Conservation (phyloP, 345 rosid genomes). For the Citrus cavaleriei region DNA sequence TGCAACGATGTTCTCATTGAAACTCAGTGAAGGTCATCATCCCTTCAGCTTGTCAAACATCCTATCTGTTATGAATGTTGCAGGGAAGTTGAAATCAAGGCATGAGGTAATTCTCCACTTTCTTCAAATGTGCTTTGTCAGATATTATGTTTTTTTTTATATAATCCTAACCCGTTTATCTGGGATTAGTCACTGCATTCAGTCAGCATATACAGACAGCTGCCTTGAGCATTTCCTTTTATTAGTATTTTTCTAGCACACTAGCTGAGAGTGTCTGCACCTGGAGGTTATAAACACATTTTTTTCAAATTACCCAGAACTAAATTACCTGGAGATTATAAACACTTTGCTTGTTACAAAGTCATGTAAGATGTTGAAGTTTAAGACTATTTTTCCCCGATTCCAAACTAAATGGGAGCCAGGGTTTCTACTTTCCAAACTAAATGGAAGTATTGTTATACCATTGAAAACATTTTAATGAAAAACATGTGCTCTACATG, state of each 20-base stretch:
- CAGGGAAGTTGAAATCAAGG: constrained; percentile 72
- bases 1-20: constrained; percentile 90
- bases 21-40: constrained; percentile 51
- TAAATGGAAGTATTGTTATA: neutral
- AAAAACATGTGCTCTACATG: neutral
- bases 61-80: constrained; percentile 67
- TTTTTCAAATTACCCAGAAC: neutral
- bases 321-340: neutral
- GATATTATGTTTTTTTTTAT: neutral
- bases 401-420: neutral
- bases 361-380: neutral
- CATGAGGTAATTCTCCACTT: constrained; percentile 60
- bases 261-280: neutral
- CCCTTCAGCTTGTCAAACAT: constrained; percentile 86
- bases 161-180: neutral
- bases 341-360: no score
- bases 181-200: neutral
- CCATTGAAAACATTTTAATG: neutral
- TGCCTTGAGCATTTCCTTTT: neutral
- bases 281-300: neutral
- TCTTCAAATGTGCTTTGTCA: neutral
- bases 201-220: neutral
- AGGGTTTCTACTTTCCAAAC: neutral
- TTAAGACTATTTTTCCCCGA: neutral
- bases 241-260: neutral